Evolutionary conservation across 2,329 filamentous ascomycete species (phyloP).

Genomic region (Zymoseptoria tritici): DNA sequence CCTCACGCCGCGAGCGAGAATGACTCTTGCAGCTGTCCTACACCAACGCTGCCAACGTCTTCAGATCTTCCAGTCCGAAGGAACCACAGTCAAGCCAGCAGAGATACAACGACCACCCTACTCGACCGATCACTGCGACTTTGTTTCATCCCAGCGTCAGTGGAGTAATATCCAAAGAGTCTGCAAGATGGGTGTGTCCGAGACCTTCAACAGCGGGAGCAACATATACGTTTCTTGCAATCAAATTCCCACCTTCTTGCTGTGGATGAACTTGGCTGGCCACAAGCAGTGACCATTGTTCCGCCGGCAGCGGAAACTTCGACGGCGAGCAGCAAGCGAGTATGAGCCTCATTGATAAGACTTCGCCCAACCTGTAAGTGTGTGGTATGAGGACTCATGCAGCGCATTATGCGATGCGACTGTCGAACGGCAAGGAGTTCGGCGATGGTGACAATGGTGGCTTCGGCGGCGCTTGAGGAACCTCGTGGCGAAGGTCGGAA

Average conservation of each 20-base stretch:
- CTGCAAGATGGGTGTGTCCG: constrained; percentile 26
- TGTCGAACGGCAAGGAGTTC: constrained; percentile 6
- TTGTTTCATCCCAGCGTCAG: constrained; percentile 23
- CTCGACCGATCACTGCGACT: constrained; percentile 15
- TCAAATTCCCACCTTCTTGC: not conserved
- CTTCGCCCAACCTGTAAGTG: constrained; percentile 1
- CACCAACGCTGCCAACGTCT: constrained; percentile 41
- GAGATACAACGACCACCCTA: not conserved
- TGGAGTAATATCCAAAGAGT: constrained; percentile 10
- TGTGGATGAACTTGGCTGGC: constrained; percentile 25
- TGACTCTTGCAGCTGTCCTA: constrained; percentile 45
- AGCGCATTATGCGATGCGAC: constrained; percentile 4
- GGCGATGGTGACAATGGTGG: constrained; percentile 5
- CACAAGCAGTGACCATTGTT: constrained; percentile 23
- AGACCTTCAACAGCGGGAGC: constrained; percentile 25
- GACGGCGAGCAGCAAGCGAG: constrained; percentile 10
- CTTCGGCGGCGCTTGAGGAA: constrained; percentile 7
- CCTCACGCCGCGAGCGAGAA: constrained; percentile 42
- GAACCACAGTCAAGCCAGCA: constrained; percentile 41
- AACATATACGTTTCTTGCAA: constrained; percentile 4
- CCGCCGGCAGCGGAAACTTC: constrained; percentile 33
- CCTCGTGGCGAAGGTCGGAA: constrained; percentile 5
- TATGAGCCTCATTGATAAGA: constrained; percentile 10
- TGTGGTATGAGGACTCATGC: constrained; percentile 4
- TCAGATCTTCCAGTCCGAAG: constrained; percentile 43